Percentiles rank a stretch among this genome's conserved stretches.
These are phyloP conservation scores for Aspergillus sparsus DNA, from an alignment of 495 filamentous ascomycete species.

Conservation along the genomic window DNA sequence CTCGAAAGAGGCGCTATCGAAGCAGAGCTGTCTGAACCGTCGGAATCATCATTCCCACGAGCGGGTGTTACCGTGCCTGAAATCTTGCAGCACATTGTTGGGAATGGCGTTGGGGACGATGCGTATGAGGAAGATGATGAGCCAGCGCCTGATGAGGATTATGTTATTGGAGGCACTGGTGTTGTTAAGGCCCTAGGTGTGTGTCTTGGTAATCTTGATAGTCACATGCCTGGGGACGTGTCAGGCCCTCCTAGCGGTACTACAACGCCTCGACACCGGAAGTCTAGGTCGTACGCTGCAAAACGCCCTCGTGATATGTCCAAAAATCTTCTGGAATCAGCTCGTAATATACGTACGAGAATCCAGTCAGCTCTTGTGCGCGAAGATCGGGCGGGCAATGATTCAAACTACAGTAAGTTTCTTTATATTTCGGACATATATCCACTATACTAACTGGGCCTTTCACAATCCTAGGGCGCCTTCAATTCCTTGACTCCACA, in stretches of 20 bases:
- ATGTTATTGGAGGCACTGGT: conserved; percentile 93
- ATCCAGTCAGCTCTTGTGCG: conserved; percentile 83
- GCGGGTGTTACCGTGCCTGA: conserved; percentile 57
- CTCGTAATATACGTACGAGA: conserved; percentile 80
- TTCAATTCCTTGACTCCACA: conserved; percentile 88
- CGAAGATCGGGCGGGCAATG: conserved; percentile 66
- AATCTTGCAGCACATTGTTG: conserved; percentile 67
- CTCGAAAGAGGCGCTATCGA: conserved; percentile 66
- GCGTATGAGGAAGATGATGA: conserved; percentile 65
- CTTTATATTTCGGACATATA: not conserved
- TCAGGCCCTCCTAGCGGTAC: conserved; percentile 53
- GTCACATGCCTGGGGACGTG: conserved; percentile 38
- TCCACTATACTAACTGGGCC: conserved; percentile 22
- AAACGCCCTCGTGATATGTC: conserved; percentile 89
- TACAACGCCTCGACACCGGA: conserved; percentile 52
- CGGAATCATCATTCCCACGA: conserved; percentile 36
- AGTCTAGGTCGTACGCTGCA: conserved; percentile 42
- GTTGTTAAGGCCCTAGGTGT: conserved; percentile 92
- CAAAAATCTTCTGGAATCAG: conserved; percentile 79
- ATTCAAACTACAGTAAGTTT: conserved; percentile 74
- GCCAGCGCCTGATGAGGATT: conserved; percentile 83
- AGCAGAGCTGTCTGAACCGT: conserved; percentile 41
- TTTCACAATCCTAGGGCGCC: conserved; percentile 55
- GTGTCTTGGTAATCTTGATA: conserved; percentile 72
- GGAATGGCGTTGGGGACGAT: conserved; percentile 51